Base-by-base conservation (phyloP, 441 rosid species). In the Aquilaria agallochum region DNA sequence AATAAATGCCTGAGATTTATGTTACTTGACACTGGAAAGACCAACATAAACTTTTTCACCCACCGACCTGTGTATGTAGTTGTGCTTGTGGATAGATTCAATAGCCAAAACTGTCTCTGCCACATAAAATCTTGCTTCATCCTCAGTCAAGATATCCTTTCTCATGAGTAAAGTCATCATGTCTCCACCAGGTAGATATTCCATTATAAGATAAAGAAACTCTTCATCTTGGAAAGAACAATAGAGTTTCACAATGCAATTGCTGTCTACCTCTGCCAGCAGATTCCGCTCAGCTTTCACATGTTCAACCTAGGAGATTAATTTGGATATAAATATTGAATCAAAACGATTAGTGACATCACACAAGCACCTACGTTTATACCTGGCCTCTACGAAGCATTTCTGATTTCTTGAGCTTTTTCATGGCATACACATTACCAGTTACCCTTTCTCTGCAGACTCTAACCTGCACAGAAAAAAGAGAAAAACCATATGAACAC, bases 381-480 rank as follows among this genome's bases (percentile, higher is more conserved):
- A 89, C 97, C 85, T 94, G 98, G 75, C 98, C 98, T 76, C 98
- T 84, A 11, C 96, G 97, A 77, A 94, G 95, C 98, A 94, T 94
- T 87, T 94, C 97, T 3, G 98, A 87, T 76, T 94, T 94, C 75
- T 87, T 90, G 62, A 90, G 96, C 70, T 90, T 93, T 80, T 93
- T 93, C 98, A 93, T 93, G 34, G 97, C 98, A 74, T 88, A 90
- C 58, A 94, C 97, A 57, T 90, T 90, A 58, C 87, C 84, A n/a
- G 96, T 86, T 33, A 86, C 75, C 78, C 85, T 90, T 76, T 93
- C 97, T 77, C 76, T 88, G 64, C 97, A 93, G 63, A 90, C 76
- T 78, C 96, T 87, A 68, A 93, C 98, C 98, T 92, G 81, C 62
- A 67, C 56, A 62, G 44, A 15, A 68, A 31, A 46, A 55, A 46